A percentile compares a stretch with the other conserved stretches of the same genome.
Evolutionary conservation across 108 stramenopile species (phyloP).

Genomic region (Discostella stelligeroides): DNA sequence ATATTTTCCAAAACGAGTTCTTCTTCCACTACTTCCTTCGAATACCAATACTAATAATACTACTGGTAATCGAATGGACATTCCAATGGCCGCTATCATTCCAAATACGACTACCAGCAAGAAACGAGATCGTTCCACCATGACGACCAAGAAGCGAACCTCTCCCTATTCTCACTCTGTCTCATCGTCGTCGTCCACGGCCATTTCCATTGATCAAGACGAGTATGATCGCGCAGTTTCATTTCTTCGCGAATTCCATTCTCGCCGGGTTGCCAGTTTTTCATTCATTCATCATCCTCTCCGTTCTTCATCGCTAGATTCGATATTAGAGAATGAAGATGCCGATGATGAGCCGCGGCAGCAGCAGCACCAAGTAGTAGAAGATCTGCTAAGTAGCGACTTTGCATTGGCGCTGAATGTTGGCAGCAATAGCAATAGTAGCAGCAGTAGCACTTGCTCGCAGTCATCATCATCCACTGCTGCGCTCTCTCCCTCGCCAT

Average conservation of each 20-base stretch:
- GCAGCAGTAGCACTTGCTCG: neutral
- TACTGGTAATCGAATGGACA: no score
- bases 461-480: neutral
- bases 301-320: neutral
- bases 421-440: neutral
- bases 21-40: no score
- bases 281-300: neutral
- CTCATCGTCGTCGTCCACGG: neutral
- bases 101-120: no score
- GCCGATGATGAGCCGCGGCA: neutral
- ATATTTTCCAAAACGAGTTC: no score
- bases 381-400: neutral
- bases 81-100: no score
- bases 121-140: neutral
- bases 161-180: neutral
- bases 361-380: neutral
- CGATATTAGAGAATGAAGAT: neutral
- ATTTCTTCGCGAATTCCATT: slow-evolving; percentile 43
- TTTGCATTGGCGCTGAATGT: neutral
- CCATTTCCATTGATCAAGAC: neutral
- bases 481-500: neutral
- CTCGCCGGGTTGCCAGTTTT: slow-evolving; percentile 14
- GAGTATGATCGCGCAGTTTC: slow-evolving; percentile 39
- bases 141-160: neutral
- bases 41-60: no score